Conservation (phyloP, 208 protist genomes). For the Porcisia hertigi region DNA sequence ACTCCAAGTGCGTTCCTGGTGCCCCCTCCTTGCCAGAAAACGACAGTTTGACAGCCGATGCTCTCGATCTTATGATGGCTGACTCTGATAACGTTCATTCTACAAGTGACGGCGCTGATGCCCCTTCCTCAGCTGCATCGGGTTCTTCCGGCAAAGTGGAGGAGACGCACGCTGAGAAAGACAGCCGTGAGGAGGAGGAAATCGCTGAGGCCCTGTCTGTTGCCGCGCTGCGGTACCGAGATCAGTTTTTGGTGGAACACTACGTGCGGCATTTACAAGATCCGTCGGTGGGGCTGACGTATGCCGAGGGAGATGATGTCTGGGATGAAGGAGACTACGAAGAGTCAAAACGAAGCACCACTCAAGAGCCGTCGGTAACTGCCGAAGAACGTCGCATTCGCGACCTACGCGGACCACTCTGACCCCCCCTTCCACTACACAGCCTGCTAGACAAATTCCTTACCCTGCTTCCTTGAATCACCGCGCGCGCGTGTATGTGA, state of each 20-base stretch:
- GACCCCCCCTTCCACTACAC: not conserved
- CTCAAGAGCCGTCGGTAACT: conserved; percentile 10
- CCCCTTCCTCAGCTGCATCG: not conserved
- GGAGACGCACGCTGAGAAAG: conserved; percentile 3
- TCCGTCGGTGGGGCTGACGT: conserved; percentile 56
- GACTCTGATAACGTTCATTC: not conserved
- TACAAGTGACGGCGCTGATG: not conserved
- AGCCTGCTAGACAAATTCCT: not conserved
- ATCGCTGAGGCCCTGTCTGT: conserved; percentile 4
- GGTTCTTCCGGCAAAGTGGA: not conserved
- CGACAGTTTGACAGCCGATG: conserved; percentile 32
- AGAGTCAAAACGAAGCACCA: conserved; percentile 26
- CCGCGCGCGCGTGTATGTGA: not conserved
- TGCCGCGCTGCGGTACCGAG: conserved; percentile 46
- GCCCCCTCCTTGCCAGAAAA: not conserved
- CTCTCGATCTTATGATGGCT: conserved; percentile 21
- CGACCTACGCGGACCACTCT: conserved; percentile 42
- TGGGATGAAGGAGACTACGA: conserved; percentile 86
- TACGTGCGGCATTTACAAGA: conserved; percentile 64
- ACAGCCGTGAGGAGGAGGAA: conserved; percentile 17
- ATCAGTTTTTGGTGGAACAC: conserved; percentile 60
- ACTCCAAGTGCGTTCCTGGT: not conserved
- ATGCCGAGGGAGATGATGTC: conserved; percentile 88
- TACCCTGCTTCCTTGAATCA: not conserved
- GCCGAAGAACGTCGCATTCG: conserved; percentile 30